Evolutionary conservation across 2,329 filamentous ascomycete genomes (phyloP).

Genomic region (Kalaharituber pfeilii): DNA sequence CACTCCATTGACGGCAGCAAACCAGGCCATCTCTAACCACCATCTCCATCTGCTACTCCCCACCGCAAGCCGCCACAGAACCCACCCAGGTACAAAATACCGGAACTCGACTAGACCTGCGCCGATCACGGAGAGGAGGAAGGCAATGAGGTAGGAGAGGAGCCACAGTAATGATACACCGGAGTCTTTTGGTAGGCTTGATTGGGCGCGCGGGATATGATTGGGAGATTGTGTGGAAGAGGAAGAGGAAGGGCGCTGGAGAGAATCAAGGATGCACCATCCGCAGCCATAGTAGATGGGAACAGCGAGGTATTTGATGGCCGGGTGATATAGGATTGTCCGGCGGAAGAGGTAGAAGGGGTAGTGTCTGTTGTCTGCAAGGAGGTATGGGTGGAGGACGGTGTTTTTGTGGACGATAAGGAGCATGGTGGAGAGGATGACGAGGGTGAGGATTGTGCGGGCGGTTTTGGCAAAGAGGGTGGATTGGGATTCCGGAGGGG

Average conservation of each 20-base stretch:
- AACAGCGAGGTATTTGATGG: constrained; percentile 49
- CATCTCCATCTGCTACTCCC: constrained; percentile 26
- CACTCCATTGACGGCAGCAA: constrained; percentile 43
- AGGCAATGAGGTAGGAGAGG: constrained; percentile 48
- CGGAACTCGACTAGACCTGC: constrained; percentile 87
- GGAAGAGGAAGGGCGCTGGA: background rate
- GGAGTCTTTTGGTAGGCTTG: background rate
- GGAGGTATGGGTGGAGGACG: constrained; percentile 82
- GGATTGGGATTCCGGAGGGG: background rate
- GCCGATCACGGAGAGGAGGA: constrained; percentile 61
- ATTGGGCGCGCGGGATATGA: too few species aligned
- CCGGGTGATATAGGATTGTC: constrained; percentile 44
- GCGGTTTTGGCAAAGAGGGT: background rate
- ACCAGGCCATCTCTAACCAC: constrained; percentile 52
- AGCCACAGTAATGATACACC: constrained; percentile 22
- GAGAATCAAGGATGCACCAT: constrained; percentile 3
- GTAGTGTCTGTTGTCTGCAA: constrained; percentile 93
- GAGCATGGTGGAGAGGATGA: constrained; percentile 30
- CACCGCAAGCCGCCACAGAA: constrained; percentile 66
- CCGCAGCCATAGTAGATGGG: constrained; percentile 43
- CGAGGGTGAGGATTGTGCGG: constrained; percentile 17
- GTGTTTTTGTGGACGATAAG: constrained; percentile 62
- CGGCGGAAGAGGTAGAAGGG: constrained; percentile 91
- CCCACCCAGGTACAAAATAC: constrained; percentile 91
- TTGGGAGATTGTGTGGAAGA: too few species aligned